Conservation (phyloP, 352 stramenopile species). For the Phytophthora ramorum region DNA sequence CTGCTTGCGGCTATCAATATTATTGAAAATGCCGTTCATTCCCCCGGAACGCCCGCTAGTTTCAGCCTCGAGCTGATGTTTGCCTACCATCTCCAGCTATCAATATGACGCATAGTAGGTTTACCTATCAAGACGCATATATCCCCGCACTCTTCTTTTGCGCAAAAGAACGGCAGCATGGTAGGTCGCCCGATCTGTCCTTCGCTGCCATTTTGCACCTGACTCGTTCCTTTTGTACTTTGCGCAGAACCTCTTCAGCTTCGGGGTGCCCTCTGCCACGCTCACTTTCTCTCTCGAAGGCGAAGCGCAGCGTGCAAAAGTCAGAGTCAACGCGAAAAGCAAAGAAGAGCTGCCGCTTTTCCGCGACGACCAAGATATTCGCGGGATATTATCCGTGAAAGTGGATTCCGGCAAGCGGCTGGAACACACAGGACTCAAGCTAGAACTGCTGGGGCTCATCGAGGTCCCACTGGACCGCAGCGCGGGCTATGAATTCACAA, state of each 20-base stretch:
- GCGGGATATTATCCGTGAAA: conserved; percentile 66
- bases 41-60: no score
- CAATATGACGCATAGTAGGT: no score
- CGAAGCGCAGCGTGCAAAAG: conserved; percentile 31
- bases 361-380: conserved; percentile 60
- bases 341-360: conserved; percentile 67
- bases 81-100: no score
- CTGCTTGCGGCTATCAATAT: no score
- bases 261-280: conserved; percentile 50
- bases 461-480: conserved; percentile 85
- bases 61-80: no score
- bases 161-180: not conserved
- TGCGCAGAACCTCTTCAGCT: conserved; percentile 66
- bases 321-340: conserved; percentile 27
- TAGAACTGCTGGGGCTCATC: conserved; percentile 96
- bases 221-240: not conserved
- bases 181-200: not conserved
- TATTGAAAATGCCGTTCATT: no score
- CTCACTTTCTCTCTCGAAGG: conserved; percentile 50
- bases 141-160: no score
- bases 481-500: conserved; percentile 93
- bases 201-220: not conserved
- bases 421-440: conserved; percentile 96
- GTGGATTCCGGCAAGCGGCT: conserved; percentile 92
- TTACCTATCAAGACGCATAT: no score